These are phyloP conservation scores for Exidia glandulosa DNA, from an alignment of 768 basidiomycete species.

Conservation along the genomic window DNA sequence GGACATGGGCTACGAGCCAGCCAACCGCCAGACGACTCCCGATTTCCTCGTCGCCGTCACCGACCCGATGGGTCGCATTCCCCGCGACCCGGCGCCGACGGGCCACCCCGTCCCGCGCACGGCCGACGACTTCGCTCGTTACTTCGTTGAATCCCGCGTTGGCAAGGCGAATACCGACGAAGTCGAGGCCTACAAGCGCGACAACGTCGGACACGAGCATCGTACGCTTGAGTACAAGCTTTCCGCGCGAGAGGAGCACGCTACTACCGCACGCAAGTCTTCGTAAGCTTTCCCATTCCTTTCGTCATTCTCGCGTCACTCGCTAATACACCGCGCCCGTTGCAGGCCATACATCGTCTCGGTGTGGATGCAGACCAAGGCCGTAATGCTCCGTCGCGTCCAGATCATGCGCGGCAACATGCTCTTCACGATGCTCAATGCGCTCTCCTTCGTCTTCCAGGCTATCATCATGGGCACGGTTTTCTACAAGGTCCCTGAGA, in stretches of 20 bases:
- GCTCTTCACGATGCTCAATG: conserved; percentile 21
- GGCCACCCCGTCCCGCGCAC: conserved; percentile 34
- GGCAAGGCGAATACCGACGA: conserved; percentile 22
- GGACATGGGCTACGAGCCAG: conserved; percentile 56
- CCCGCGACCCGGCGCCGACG: conserved; percentile 26
- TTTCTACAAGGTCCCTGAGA: conserved; percentile 42
- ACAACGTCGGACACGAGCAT: neutral
- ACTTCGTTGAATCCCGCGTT: conserved; percentile 23
- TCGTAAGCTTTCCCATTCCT: conserved; percentile 13
- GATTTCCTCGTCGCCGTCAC: conserved; percentile 65
- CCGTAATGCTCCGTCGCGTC: conserved; percentile 32
- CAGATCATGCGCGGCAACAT: conserved; percentile 35
- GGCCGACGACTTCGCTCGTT: conserved; percentile 42
- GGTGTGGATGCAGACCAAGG: conserved; percentile 34
- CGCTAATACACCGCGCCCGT: neutral
- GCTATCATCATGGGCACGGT: conserved; percentile 50
- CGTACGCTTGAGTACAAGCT: conserved; percentile 18
- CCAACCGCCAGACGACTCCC: conserved; percentile 75
- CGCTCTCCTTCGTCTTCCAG: conserved; percentile 37
- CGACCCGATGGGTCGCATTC: conserved; percentile 46
- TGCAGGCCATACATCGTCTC: conserved; percentile 27
- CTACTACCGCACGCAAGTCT: conserved; percentile 29
- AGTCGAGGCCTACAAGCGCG: conserved; percentile 22
- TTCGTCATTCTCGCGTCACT: neutral
- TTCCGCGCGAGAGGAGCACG: conserved; percentile 35